Percentiles rank a stretch among this genome's conserved stretches.
These are phyloP conservation scores for Metschnikowia dekortorum DNA, from an alignment of 805 yeast species.

Conservation along the genomic window DNA sequence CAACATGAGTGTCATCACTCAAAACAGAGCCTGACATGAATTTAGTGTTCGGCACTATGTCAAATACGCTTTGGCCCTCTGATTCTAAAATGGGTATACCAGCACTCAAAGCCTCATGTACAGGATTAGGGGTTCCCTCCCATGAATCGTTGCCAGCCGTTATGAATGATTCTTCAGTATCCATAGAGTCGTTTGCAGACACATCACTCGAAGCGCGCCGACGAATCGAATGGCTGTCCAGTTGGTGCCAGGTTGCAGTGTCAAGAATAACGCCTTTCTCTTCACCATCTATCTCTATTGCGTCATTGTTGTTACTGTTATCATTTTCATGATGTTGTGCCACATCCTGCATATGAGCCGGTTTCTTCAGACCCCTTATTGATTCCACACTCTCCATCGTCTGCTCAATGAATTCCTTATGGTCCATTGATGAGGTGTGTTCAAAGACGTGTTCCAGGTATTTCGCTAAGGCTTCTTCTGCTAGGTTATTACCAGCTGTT, in stretches of 20 bases:
- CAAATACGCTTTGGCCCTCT: neutral
- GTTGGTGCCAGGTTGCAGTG: neutral
- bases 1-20: neutral
- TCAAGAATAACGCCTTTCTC: neutral
- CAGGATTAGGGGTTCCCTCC: neutral
- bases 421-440: neutral
- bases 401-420: neutral
- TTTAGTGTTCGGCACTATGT: neutral
- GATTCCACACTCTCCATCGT: neutral
- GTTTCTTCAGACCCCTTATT: neutral
- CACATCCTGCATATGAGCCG: neutral
- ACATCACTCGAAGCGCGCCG: neutral
- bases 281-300: neutral
- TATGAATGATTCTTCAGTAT: neutral
- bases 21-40: too few species aligned
- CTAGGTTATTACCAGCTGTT: neutral
- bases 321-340: neutral
- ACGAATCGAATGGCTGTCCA: too few species aligned
- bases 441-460: neutral
- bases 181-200: neutral
- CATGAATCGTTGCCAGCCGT: neutral
- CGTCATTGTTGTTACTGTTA: neutral
- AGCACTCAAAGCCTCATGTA: neutral
- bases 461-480: slow-evolving; percentile 1
- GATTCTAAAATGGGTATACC: neutral